Base-by-base conservation (phyloP, 192 early-diverging fungal species). In the Phlyctochytrium planicorne region DNA sequence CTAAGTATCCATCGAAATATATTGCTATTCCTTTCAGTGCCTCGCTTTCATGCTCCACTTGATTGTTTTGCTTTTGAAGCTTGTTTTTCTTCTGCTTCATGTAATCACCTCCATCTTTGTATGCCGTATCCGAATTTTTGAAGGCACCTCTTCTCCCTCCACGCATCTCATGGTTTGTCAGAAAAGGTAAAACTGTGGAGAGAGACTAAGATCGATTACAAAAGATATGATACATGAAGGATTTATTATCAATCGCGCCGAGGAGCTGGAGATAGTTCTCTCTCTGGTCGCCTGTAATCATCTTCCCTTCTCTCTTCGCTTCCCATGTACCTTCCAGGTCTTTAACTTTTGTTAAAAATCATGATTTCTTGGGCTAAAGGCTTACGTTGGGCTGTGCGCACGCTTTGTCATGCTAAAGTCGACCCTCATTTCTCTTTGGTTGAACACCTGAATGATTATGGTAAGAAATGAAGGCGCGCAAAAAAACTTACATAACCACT, bases 381-480 rank as follows among this genome's bases (percentile, higher is more conserved):
- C 40, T 47, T 47, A 47, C 40, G 40, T 47, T 6, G 40, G 40
- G 20, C 40, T 47, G 40, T 90, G 88, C 20, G 87, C 68, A 33
- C 83, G 75, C 55, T 76, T 73, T 34, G 88, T 90, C 24, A 88
- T 63, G 1, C 85, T 88, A 61, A 68, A 90, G 65, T 78, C 68
- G 4, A 70, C 68, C 30, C 68, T 62, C 68, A 70, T 70, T 30
- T 60, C 17, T 30, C 68, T 53, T 24, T 70, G 60, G 52, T 70
- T 70, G 53, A 53, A 70, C 10, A 63, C 68, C 67, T 69, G 56
- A 10, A 14, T 14, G 24, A 47, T 3, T 35, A 2, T 23, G 6
- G 32, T 3, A 31, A 69, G n/a, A 47, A 23, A 69, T 35, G 16
- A 40, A 62, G 80, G n/a, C n/a, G n/a, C 16, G 90, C 84, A 59